Conservation (phyloP, 768 basidiomycete genomes). For the Fomitopsis serialis region DNA sequence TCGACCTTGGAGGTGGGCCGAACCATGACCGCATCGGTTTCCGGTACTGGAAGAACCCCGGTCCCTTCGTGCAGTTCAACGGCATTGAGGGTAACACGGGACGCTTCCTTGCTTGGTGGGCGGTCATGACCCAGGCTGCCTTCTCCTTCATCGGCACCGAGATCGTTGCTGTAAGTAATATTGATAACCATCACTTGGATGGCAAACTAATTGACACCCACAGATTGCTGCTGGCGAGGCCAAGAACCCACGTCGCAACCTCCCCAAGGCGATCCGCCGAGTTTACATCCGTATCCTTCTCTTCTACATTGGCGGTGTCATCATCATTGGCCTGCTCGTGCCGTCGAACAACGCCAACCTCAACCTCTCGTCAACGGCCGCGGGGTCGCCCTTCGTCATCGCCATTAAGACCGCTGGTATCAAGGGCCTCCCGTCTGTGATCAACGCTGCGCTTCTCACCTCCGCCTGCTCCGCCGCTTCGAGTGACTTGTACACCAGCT, state of each 20-base stretch:
- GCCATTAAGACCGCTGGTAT: constrained; percentile 87
- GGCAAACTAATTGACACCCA: background rate
- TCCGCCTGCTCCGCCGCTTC: constrained; percentile 93
- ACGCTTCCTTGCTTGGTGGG: constrained; percentile 68
- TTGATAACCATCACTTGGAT: background rate
- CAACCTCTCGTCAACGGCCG: constrained; percentile 51
- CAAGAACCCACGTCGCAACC: constrained; percentile 74
- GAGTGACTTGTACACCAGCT: constrained; percentile 86
- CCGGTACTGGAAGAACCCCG: constrained; percentile 84
- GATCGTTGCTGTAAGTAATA: constrained; percentile 71
- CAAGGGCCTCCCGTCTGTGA: constrained; percentile 75
- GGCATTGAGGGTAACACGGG: constrained; percentile 65
- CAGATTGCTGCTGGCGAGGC: constrained; percentile 88
- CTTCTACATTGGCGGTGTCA: constrained; percentile 50
- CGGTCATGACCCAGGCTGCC: constrained; percentile 79
- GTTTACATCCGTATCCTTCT: constrained; percentile 78
- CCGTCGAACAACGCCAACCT: constrained; percentile 62
- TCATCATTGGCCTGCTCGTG: constrained; percentile 79
- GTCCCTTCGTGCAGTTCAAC: constrained; percentile 75
- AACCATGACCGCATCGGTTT: constrained; percentile 66
- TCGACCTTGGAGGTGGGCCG: constrained; percentile 89
- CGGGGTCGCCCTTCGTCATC: constrained; percentile 82
- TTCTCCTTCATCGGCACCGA: constrained; percentile 95
- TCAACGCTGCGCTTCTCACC: constrained; percentile 79
- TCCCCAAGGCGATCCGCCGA: constrained; percentile 53